phyloP scores from a whole-genome alignment of 2,329 filamentous ascomycete species.

The Sclerotinia sclerotiorum region DNA sequence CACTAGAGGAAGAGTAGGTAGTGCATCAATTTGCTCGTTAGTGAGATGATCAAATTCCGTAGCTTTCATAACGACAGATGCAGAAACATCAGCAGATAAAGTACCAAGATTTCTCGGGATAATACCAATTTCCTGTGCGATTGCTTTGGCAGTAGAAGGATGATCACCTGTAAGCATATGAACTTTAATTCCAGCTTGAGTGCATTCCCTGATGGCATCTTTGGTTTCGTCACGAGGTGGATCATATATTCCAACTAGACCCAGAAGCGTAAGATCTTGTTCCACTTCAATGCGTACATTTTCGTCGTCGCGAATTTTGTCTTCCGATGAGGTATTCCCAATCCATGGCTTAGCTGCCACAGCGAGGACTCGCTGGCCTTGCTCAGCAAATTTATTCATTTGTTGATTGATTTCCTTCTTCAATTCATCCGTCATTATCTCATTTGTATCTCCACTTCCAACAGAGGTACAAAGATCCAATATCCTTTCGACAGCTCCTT shows the following conservation, averaged over 20 bases:
- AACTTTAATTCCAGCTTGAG: constrained; percentile 70
- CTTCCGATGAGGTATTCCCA: constrained; percentile 29
- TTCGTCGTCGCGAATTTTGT: constrained; percentile 29
- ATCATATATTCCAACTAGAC: constrained; percentile 59
- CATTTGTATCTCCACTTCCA: constrained; percentile 44
- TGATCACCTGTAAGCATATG: constrained; percentile 76
- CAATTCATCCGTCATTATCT: constrained; percentile 52
- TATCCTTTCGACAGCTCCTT: constrained; percentile 69
- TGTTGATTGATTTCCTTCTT: constrained; percentile 60
- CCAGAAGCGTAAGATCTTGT: constrained; percentile 59
- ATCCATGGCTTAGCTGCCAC: constrained; percentile 51
- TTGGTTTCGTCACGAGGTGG: constrained; percentile 61
- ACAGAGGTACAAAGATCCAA: constrained; percentile 60
- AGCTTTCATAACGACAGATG: constrained; percentile 63
- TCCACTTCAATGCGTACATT: constrained; percentile 47
- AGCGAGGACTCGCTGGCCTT: constrained; percentile 68
- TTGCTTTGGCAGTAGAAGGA: constrained; percentile 70
- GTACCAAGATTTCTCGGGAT: constrained; percentile 30
- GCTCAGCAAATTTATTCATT: constrained; percentile 65
- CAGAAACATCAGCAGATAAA: constrained; percentile 22
- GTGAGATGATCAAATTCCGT: constrained; percentile 65
- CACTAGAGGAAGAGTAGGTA: constrained; percentile 66
- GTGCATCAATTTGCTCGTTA: constrained; percentile 66
- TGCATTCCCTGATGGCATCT: constrained; percentile 59
- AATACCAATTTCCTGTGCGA: constrained; percentile 65